Percentiles rank a stretch among this genome's conserved stretches.
Conservation (phyloP, 2,329 filamentous ascomycete genomes). For the Harringtonia lauricola region DNA sequence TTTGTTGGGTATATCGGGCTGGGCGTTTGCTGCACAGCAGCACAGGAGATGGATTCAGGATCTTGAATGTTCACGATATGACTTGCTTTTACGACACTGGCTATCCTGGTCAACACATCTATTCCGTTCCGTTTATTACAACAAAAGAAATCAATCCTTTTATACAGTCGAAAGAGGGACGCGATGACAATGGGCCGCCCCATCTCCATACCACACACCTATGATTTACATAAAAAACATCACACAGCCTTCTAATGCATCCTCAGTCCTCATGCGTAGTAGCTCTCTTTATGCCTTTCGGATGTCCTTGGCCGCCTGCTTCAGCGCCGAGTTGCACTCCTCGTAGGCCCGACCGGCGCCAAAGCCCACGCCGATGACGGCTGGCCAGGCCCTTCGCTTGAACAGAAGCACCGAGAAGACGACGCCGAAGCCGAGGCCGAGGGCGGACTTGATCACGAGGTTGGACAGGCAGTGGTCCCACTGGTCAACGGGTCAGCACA, state of each 20-base stretch:
- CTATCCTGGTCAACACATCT: not conserved
- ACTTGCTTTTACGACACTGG: not conserved
- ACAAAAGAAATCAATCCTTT: constrained; percentile 3
- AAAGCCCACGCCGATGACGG: constrained; percentile 89
- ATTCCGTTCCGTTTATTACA: constrained; percentile 1
- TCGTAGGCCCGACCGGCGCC: constrained; percentile 95
- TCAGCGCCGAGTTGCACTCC: constrained; percentile 81
- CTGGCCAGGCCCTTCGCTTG: constrained; percentile 96
- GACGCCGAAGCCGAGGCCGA: constrained; percentile 93
- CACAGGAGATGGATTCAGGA: too few relatives aligned
- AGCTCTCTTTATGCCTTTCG: constrained; percentile 33
- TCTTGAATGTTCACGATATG: too few relatives aligned
- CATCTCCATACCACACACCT: too few relatives aligned
- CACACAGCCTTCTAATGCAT: too few relatives aligned
- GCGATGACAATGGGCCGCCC: not conserved
- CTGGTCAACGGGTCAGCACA: too few relatives aligned
- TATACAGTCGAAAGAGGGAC: constrained; percentile 1
- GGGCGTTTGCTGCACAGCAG: too few relatives aligned
- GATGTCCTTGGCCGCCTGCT: constrained; percentile 47
- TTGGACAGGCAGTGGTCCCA: constrained; percentile 99
- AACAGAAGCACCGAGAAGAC: constrained; percentile 98
- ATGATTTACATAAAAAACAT: too few relatives aligned
- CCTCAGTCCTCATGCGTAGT: too few relatives aligned
- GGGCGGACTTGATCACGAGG: constrained; percentile 88
- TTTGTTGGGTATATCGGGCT: not conserved